These are phyloP conservation scores for Eremochloa ophiuroides DNA, from an alignment of 176 grass and related monocot genomes.

Conservation along the genomic window DNA sequence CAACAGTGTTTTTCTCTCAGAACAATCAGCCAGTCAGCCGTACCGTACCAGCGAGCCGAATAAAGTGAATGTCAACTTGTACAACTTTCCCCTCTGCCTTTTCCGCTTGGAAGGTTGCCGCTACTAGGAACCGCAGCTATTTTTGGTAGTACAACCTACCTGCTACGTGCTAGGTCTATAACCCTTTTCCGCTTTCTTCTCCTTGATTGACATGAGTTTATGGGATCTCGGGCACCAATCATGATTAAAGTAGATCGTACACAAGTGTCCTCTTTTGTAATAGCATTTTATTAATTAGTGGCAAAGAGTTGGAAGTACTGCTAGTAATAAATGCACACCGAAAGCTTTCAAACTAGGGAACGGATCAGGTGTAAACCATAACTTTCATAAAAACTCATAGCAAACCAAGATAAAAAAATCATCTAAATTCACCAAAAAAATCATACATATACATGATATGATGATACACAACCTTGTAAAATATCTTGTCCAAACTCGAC, in stretches of 20 bases:
- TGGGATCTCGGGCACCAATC: slow-evolving; percentile 34
- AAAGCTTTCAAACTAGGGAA: neutral
- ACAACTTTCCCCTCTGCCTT: neutral
- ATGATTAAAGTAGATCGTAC: neutral
- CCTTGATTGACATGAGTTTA: slow-evolving; percentile 44
- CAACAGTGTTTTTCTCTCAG: too few species aligned
- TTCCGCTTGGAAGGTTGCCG: slow-evolving; percentile 33
- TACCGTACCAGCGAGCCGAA: too few species aligned
- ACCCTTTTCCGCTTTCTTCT: slow-evolving; percentile 13
- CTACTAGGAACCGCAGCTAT: neutral
- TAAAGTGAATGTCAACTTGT: neutral
- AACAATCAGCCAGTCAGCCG: too few species aligned
- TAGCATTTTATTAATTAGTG: neutral
- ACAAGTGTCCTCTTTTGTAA: neutral
- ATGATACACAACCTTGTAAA: too few species aligned
- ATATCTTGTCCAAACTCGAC: too few species aligned
- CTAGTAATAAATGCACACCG: neutral
- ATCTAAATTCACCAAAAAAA: too few species aligned
- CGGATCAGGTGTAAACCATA: too few species aligned
- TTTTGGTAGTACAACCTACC: neutral
- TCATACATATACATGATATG: too few species aligned
- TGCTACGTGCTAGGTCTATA: neutral
- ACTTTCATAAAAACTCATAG: too few species aligned
- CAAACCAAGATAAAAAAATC: too few species aligned
- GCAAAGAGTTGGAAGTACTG: neutral